phyloP scores from a whole-genome alignment of 202 grass and related monocot species.

The Saccharum hybrid region DNA sequence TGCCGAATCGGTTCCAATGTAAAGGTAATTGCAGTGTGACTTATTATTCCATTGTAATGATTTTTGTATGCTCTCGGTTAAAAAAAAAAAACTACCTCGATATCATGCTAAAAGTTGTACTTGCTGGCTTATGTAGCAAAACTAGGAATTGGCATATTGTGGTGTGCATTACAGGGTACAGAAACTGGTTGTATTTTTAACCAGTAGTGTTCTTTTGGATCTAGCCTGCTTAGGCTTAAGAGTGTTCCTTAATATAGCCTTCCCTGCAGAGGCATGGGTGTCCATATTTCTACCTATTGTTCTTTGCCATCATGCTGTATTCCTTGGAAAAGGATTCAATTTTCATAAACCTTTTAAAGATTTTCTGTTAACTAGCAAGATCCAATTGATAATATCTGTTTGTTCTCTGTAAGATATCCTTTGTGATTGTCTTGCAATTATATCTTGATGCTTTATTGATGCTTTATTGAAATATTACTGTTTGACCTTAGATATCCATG shows the following conservation, averaged over 20 bases:
- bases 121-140: conserved; percentile 21
- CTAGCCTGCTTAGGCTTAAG: background rate
- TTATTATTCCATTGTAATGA: conserved; percentile 23
- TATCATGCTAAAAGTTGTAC: conserved; percentile 14
- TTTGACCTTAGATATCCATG: conserved; percentile 14
- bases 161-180: background rate
- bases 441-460: conserved; percentile 24
- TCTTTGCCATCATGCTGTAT: background rate
- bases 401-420: background rate
- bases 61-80: background rate
- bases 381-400: conserved; percentile 17
- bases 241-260: background rate
- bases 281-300: conserved; percentile 7
- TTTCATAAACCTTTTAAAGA: background rate
- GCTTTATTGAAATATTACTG: background rate
- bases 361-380: background rate
- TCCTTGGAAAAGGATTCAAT: background rate
- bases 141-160: background rate
- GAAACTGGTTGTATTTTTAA: background rate
- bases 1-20: conserved; percentile 98
- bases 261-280: background rate
- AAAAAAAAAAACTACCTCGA: background rate
- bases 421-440: conserved; percentile 11
- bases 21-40: conserved; percentile 61
- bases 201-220: background rate